phyloP scores from a whole-genome alignment of 768 basidiomycete species.

The Dentipellis fragilis region DNA sequence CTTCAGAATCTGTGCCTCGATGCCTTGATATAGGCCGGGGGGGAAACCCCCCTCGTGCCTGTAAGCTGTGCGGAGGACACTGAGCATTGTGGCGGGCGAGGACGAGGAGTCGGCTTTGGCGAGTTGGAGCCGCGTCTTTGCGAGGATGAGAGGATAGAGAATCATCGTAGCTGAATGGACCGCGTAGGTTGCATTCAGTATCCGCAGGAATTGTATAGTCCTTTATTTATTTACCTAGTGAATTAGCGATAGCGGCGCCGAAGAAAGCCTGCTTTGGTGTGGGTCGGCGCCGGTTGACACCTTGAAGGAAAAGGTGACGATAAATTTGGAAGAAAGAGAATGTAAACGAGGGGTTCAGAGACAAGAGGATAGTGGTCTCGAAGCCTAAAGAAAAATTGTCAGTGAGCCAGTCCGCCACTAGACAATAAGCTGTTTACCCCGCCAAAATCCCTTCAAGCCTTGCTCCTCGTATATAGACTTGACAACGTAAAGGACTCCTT shows the following conservation, averaged over 20 bases:
- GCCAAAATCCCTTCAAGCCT: slow-evolving; percentile 47
- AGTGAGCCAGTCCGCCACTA: not conserved
- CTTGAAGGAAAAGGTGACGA: slow-evolving; percentile 27
- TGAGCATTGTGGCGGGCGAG: slow-evolving; percentile 12
- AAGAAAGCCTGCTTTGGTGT: slow-evolving; percentile 38
- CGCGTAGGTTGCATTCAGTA: not conserved
- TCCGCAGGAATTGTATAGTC: not conserved
- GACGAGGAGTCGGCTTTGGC: slow-evolving; percentile 25
- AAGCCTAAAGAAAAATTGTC: slow-evolving; percentile 30
- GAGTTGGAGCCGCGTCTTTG: slow-evolving; percentile 44
- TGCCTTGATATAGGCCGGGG: slow-evolving; percentile 43
- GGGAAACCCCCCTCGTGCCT: slow-evolving; percentile 15
- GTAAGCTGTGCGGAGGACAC: slow-evolving; percentile 9
- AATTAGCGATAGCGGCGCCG: slow-evolving; percentile 45
- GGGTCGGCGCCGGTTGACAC: slow-evolving; percentile 20
- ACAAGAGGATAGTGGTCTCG: slow-evolving; percentile 36
- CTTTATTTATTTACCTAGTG: slow-evolving; percentile 24
- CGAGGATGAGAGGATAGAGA: slow-evolving; percentile 50
- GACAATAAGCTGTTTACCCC: slow-evolving; percentile 25
- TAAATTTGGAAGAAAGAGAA: slow-evolving; percentile 44
- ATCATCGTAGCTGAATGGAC: slow-evolving; percentile 27
- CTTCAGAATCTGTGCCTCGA: slow-evolving; percentile 40
- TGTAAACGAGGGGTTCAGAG: slow-evolving; percentile 49
- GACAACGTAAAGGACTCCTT: not conserved
- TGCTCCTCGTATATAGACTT: slow-evolving; percentile 32